Evolutionary conservation across 2,329 filamentous ascomycete genomes (phyloP).

Genomic region (Aspergillus clavatus): DNA sequence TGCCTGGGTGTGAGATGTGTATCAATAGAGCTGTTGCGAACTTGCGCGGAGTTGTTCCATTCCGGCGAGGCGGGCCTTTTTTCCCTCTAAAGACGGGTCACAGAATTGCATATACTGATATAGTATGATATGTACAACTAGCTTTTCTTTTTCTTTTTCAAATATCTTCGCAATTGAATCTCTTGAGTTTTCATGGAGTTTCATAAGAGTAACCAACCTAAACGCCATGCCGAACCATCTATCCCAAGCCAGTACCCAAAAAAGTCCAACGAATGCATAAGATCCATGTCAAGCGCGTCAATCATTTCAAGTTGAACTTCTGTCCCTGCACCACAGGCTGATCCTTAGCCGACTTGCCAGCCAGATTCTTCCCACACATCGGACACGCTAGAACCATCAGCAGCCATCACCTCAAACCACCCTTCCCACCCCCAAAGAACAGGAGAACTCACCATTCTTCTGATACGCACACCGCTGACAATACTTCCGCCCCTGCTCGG

Average conservation of each 20-base stretch:
- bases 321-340: slow-evolving; percentile 56
- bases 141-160: slow-evolving; percentile 22
- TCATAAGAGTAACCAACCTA: neutral
- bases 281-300: slow-evolving; percentile 1
- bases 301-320: slow-evolving; percentile 59
- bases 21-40: slow-evolving; percentile 9
- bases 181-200: neutral
- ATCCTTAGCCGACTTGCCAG: slow-evolving; percentile 43
- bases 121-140: slow-evolving; percentile 38
- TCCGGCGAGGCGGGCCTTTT: slow-evolving; percentile 1
- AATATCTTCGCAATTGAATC: slow-evolving; percentile 3
- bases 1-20: slow-evolving; percentile 7
- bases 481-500: slow-evolving; percentile 56
- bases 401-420: slow-evolving; percentile 14
- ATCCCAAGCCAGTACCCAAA: neutral
- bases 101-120: slow-evolving; percentile 34
- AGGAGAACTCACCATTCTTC: slow-evolving; percentile 48
- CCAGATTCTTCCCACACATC: slow-evolving; percentile 56
- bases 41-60: slow-evolving; percentile 1
- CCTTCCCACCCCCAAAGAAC: neutral
- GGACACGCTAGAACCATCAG: slow-evolving; percentile 48
- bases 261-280: neutral
- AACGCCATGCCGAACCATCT: slow-evolving; percentile 13
- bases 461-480: slow-evolving; percentile 62
- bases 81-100: slow-evolving; percentile 10